Conservation (phyloP, 2,329 filamentous ascomycete genomes). For the Xylaria polymorpha region DNA sequence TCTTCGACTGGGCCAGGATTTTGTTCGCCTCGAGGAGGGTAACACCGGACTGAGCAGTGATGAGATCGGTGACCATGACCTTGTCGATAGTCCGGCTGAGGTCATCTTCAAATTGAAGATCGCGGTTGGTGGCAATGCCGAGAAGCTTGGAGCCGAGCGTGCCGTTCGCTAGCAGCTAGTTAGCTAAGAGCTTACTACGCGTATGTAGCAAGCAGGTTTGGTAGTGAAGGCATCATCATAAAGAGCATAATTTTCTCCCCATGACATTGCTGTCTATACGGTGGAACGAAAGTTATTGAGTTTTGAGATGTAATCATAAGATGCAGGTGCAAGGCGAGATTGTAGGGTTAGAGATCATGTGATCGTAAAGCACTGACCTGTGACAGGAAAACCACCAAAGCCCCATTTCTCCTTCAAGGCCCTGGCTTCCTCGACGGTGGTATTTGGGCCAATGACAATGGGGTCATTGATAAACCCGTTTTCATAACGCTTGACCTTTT, state of each 20-base stretch:
- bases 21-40: constrained; percentile 89
- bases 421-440: constrained; percentile 91
- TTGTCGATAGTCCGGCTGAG: constrained; percentile 77
- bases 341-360: constrained; percentile 15
- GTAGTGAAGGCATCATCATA: constrained; percentile 53
- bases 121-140: constrained; percentile 96
- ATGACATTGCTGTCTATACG: constrained; percentile 89
- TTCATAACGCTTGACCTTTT: constrained; percentile 99
- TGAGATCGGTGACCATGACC: constrained; percentile 95
- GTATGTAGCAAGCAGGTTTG: constrained; percentile 16
- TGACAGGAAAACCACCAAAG: constrained; percentile 98
- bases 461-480: constrained; percentile 99
- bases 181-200: constrained; percentile 49
- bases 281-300: constrained; percentile 99
- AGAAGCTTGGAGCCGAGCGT: constrained; percentile 95
- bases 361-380: constrained; percentile 74
- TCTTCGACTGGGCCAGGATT: constrained; percentile 94
- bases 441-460: constrained; percentile 86
- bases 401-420: constrained; percentile 97
- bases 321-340: constrained; percentile 45
- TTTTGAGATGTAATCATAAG: constrained; percentile 82
- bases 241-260: constrained; percentile 74
- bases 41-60: constrained; percentile 87
- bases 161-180: constrained; percentile 77
- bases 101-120: constrained; percentile 95